Conservation (phyloP, 495 filamentous ascomycete genomes). For the Aspergillus conjunctus region DNA sequence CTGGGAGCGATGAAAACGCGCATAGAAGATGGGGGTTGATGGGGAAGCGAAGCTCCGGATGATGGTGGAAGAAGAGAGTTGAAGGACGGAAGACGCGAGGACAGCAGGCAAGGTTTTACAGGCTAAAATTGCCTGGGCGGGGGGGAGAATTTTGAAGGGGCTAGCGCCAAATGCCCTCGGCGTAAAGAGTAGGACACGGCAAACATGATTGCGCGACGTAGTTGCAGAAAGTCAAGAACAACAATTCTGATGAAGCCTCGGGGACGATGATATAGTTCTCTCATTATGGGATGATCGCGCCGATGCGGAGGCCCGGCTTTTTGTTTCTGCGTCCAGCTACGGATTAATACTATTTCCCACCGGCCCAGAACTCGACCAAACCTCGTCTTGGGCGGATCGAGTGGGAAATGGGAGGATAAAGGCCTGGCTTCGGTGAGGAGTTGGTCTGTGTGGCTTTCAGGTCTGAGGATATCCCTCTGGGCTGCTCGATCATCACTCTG, state of each 20-base stretch:
- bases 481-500: background rate
- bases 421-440: background rate
- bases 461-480: background rate
- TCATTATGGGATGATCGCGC: constrained; percentile 40
- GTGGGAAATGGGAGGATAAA: background rate
- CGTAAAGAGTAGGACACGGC: constrained; percentile 39
- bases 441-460: background rate
- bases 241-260: constrained; percentile 20
- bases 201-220: constrained; percentile 38
- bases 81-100: constrained; percentile 39
- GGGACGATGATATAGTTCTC: constrained; percentile 34
- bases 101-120: constrained; percentile 44
- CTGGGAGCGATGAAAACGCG: constrained; percentile 17
- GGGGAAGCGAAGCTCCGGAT: constrained; percentile 33
- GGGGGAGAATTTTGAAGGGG: constrained; percentile 42
- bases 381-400: constrained; percentile 3
- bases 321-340: constrained; percentile 52
- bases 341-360: constrained; percentile 56
- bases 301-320: constrained; percentile 46
- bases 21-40: constrained; percentile 28
- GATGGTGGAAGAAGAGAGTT: constrained; percentile 28
- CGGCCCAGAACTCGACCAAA: constrained; percentile 33
- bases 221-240: constrained; percentile 20
- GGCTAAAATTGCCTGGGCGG: constrained; percentile 45
- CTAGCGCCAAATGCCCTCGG: constrained; percentile 43